Evolutionary conservation across 2,329 filamentous ascomycete species (phyloP), one percentile per base, ranked within the genome.

Genomic region (Aureobasidium sp.): DNA sequence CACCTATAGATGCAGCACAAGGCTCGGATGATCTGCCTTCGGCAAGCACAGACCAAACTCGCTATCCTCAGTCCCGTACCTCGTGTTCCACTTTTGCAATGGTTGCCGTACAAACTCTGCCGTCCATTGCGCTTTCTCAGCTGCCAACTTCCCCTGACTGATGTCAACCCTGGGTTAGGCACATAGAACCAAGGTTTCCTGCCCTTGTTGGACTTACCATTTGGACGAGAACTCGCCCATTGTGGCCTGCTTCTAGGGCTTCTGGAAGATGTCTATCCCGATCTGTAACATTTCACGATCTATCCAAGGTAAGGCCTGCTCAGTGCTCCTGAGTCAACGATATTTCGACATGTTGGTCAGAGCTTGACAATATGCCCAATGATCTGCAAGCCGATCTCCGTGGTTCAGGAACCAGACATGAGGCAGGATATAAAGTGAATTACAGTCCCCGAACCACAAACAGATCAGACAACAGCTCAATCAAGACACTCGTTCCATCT

Each of bases 391-490:
- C 29, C 39, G 52, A 46, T 57, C 39, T 46, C n/a, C 29, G 27
- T 20, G 12, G 26, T 8, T 13, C 9, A 10, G 8, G n/a, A 32
- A n/a, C 26, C 15, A 46, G 29, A 17, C 23, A 46, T 41, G 41
- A 46, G 41, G 53, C 27, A 46, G n/a, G 15, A 46, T 57, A 57
- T 57, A 57, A 57, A 57, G 36, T 46, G 39, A 46, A 34, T 27
- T 44, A 10, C 39, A 46, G 15, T 13, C 52, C 53, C 53, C 53
- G 34, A 29, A 29, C 32, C 53, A 36, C 15, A 26, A 9, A 10
- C 9, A 57, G 39, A 55, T 36, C 53, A 57, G 53, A 57, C 53
- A 57, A 57, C 53, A 57, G 53, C 37, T 57, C 41, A 41, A 57
- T 26, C 53, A 57, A 44, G 17, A 55, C 53, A 46, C 34, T 57